A percentile compares a stretch with the other conserved stretches of the same genome.
phyloP scores from a whole-genome alignment of 129 eudicot genomes.

The Flaveria linearis region DNA sequence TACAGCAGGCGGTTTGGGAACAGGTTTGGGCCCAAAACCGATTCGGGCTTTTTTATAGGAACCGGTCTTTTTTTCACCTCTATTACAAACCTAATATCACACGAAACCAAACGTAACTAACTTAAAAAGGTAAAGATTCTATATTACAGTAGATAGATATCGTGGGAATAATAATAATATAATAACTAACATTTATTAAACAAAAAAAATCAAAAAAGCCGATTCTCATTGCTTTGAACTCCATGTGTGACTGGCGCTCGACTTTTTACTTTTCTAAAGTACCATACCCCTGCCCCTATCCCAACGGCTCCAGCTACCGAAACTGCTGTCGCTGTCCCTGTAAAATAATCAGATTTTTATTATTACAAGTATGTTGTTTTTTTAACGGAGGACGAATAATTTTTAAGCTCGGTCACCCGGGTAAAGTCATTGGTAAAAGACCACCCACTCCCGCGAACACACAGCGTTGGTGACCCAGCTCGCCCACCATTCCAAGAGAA shows the following conservation, averaged over 20 bases:
- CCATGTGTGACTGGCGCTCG: conserved; percentile 93
- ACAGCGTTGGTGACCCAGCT: too few relatives aligned
- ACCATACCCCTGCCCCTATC: conserved; percentile 84
- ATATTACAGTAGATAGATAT: background rate
- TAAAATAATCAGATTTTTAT: background rate
- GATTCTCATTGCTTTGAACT: conserved; percentile 82
- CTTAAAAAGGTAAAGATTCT: background rate
- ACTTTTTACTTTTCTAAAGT: conserved; percentile 70
- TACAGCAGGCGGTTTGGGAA: too few relatives aligned
- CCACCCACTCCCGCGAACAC: too few relatives aligned
- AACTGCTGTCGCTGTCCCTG: conserved; percentile 75
- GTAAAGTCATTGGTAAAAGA: too few relatives aligned
- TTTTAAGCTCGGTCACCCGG: too few relatives aligned
- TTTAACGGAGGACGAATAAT: too few relatives aligned
- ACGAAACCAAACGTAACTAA: background rate
- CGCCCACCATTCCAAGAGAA: too few relatives aligned
- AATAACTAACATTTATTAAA: background rate
- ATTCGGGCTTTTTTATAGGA: too few relatives aligned
- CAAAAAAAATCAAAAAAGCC: conserved; percentile 59
- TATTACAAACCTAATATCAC: background rate
- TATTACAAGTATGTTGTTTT: too few relatives aligned
- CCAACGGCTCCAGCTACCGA: conserved; percentile 86
- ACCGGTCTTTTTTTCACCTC: too few relatives aligned
- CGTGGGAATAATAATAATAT: background rate
- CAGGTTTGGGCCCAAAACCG: too few relatives aligned